Evolutionary conservation across 1,284 basidiomycete genomes (phyloP), one percentile per base, ranked within the genome.

Genomic region (Microbotryum intermedium): DNA sequence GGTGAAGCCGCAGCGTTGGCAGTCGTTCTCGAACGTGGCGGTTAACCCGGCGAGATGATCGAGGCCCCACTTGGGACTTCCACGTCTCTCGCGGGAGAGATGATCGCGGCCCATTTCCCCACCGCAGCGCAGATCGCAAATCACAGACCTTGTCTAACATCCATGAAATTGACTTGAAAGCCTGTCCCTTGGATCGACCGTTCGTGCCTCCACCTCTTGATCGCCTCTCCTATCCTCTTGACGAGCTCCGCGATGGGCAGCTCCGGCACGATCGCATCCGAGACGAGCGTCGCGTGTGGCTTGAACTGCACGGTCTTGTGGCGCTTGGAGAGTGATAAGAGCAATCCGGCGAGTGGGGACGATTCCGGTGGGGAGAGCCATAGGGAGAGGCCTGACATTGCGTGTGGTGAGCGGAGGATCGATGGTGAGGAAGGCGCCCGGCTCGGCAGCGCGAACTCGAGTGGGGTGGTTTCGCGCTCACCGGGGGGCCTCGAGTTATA

Each of bases 281-380:
- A 21, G 20, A 61, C 55, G 34, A 61, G 59, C 18, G 59, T 61
- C 18, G 52, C 45, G 55, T 61, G 59, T 1, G 59, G 55, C 9
- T 18, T 9, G 50, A 61, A 61, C 3, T 25, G 29, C 18, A 30
- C 50, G 4, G 50, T 57, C 7, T 44, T 3, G 39, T 53, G 42
- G 7, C n/a, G 10, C 4, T 43, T 5, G 7, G 59, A 57, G 49
- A 61, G 55, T 11, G 43, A 43, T 3, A 13, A 7, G 26, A 61
- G 13, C 30, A 61, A 30, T 0, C 23, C 28, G 3, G 7, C n/a
- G 20, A 57, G 34, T 3, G 49, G 23, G 16, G 54, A 53, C 11
- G 50, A 11, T 11, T 39, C 18, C 4, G 54, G 34, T 8, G 59
- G 59, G 13, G 43, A 57, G 49, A 61, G 55, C 59, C 59, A 61